Evolutionary conservation across 345 rosid species (phyloP), one percentile per base, ranked within the genome.

Genomic region (Euphorbia pulcherrima): DNA sequence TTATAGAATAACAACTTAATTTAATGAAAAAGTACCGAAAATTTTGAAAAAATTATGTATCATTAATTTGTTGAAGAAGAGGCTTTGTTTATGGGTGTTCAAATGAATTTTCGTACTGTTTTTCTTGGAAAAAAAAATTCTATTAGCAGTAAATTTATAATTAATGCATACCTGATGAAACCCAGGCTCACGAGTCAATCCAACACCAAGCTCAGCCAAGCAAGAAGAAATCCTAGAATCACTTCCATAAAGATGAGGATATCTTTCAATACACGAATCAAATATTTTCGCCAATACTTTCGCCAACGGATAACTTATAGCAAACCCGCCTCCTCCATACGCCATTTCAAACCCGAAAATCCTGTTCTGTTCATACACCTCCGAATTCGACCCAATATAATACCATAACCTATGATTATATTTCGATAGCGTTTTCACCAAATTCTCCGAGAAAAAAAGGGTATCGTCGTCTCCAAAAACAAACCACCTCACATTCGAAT

Each of bases 401-500:
- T 86, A 77, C 96, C 96, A 93, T 5, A 81, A 79, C 61, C 51
- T 72, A 56, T 88, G 90, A 70, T 93, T 92, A 44, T 93, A 93
- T 74, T 90, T 90, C 1, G 90, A 85, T 13, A 93, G 90, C 1
- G 91, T 89, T 77, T 80, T 81, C 23, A 83, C 87, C 21, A 93
- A 74, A 68, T 90, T 89, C 58, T 89, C 85, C 0, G 88, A 85
- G 7, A 93, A 72, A 69, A 87, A 93, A 23, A 90, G 72, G 0
- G 96, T 89, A 79, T 86, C 97, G 11, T 90, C 98, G 5, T 89
- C 98, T 29, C 96, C 96, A 2, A 93, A 90, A 16, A 93, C 90
- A 12, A 67, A 90, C 98, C 98, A 90, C 33, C 87, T 74, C 7
- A 86, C 88, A 41, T 85, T 77, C 2, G 90, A 65, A 29, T 84